Evolutionary conservation across 495 filamentous ascomycete species (phyloP), one percentile per base, ranked within the genome.

Genomic region (Aspergillus bridgeri): DNA sequence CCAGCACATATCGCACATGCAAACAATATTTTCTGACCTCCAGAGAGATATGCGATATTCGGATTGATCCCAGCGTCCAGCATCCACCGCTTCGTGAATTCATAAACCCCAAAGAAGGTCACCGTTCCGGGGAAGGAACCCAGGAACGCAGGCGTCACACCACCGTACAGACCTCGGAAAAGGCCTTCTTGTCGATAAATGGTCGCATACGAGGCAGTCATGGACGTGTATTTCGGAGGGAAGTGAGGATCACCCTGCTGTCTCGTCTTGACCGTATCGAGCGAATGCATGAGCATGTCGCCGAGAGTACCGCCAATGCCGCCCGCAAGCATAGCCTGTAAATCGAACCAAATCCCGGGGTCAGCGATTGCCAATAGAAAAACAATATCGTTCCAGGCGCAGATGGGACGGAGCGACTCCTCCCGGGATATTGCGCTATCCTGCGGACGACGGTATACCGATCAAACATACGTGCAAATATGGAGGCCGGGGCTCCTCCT

Each of bases 251-350:
- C 95, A 64, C 94, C 94, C 76, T 98, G 94, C 72, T 98, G 94
- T 52, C 94, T 83, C n/a, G 94, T 98, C 75, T 98, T 98, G 54
- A 98, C 94, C 7, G 94, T 98, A 75, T 98, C 94, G 70, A 98
- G 82, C 47, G 93, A 97, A 72, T 98, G 94, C 95, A 98, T 98
- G 58, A 98, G 78, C 83, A 98, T 90, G 72, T 98, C 94, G 51
- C 94, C 94, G 48, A 88, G 92, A 25, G 88, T 91, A 23, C 94
- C 94, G 60, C 94, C 94, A 22, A 90, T 69, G 53, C 92, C 94
- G 56, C 94, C 94, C 13, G 95, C 94, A 58, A 98, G 77, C 93
- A 97, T 98, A 65, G 87, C 88, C 91, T 98, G 65, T 42, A 44
- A 19, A 22, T 27, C 25, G 17, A 38, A 13, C 9, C 33, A 9